Evolutionary conservation across 257 asterid species (phyloP).

Genomic region (Jacaranda copaia): DNA sequence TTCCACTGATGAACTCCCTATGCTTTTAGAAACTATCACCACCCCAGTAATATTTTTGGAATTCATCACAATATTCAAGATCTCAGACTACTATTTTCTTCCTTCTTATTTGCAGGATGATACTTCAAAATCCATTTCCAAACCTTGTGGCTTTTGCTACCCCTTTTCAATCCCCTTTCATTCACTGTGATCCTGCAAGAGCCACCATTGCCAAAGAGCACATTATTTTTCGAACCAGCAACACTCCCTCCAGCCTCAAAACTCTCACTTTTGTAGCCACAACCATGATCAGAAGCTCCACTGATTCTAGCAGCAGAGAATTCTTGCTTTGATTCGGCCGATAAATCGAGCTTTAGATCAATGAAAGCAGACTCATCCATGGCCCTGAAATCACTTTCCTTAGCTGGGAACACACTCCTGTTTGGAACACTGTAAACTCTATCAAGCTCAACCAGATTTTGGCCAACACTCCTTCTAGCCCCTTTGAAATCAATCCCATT

Average conservation of each 20-base stretch:
- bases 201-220: constrained; percentile 39
- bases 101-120: constrained; percentile 54
- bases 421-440: constrained; percentile 55
- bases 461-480: constrained; percentile 29
- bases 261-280: constrained; percentile 22
- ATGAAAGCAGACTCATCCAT: constrained; percentile 92
- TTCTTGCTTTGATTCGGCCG: constrained; percentile 49
- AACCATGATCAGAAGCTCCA: constrained; percentile 51
- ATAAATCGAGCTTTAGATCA: constrained; percentile 74
- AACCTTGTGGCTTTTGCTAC: constrained; percentile 60
- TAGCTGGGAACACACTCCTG: constrained; percentile 66
- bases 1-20: neutral
- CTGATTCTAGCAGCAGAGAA: constrained; percentile 40
- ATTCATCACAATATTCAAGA: constrained; percentile 33
- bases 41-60: neutral
- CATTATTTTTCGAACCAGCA: constrained; percentile 24
- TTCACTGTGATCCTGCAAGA: constrained; percentile 58
- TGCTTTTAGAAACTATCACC: neutral
- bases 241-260: constrained; percentile 27
- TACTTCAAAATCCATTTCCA: constrained; percentile 92
- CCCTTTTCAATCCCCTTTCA: constrained; percentile 55
- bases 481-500: constrained; percentile 39
- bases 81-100: constrained; percentile 34
- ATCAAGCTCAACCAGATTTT: constrained; percentile 42
- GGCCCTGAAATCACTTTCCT: constrained; percentile 72